phyloP scores from a whole-genome alignment of 2,329 filamentous ascomycete species.

The Aspergillus quadricinctus region DNA sequence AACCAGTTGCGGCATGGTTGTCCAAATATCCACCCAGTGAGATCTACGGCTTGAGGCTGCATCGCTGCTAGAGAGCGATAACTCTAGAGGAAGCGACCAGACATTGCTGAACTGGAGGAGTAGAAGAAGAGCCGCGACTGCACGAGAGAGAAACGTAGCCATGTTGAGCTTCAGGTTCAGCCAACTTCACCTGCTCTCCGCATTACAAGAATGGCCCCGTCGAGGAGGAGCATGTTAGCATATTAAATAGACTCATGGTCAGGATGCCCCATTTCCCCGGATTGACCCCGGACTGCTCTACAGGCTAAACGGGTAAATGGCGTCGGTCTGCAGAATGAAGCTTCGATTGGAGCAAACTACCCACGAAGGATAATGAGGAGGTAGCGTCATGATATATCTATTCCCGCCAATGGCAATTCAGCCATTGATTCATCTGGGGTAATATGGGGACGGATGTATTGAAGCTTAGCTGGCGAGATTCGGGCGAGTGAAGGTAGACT shows the following conservation, averaged over 20 bases:
- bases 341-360: background rate
- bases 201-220: background rate
- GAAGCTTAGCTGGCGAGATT: background rate
- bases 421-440: background rate
- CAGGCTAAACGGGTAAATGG: background rate
- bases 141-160: background rate
- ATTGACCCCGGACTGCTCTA: background rate
- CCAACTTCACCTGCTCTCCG: background rate
- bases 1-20: constrained; percentile 62
- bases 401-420: background rate
- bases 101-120: background rate
- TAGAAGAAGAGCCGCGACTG: background rate
- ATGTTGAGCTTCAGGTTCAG: background rate
- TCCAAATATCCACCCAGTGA: constrained; percentile 62
- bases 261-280: background rate
- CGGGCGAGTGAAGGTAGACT: too few species aligned
- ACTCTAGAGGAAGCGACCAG: background rate
- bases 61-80: background rate
- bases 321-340: background rate
- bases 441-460: background rate
- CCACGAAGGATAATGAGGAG: background rate
- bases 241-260: background rate
- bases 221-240: background rate
- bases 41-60: background rate
- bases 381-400: background rate